Percentiles rank a stretch among this genome's conserved stretches.
These are phyloP conservation scores for Salvia hispanica DNA, from an alignment of 257 asterid species.

Conservation along the genomic window DNA sequence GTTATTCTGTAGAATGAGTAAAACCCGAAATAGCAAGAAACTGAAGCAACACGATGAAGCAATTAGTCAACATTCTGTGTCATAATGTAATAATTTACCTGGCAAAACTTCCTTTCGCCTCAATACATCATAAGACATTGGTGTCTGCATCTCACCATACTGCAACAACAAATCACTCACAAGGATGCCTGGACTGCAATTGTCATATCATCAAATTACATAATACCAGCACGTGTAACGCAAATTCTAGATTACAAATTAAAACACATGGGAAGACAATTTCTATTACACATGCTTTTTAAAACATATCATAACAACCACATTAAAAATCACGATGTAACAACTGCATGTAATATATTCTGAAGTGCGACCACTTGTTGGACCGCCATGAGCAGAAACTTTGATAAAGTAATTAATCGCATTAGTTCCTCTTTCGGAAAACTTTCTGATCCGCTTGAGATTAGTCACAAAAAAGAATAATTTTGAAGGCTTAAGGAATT, in stretches of 20 bases:
- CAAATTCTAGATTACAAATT: slow-evolving; percentile 2
- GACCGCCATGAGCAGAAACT: background rate
- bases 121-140: slow-evolving; percentile 46
- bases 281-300: background rate
- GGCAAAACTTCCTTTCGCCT: slow-evolving; percentile 53
- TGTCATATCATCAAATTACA: slow-evolving; percentile 27
- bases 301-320: background rate
- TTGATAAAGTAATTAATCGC: background rate
- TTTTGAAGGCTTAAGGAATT: background rate
- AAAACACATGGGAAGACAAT: background rate
- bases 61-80: slow-evolving; percentile 18
- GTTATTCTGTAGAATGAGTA: slow-evolving; percentile 12
- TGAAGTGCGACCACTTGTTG: background rate
- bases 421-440: background rate
- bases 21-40: slow-evolving; percentile 25
- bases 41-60: slow-evolving; percentile 5
- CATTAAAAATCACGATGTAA: too few species aligned
- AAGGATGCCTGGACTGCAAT: slow-evolving; percentile 83
- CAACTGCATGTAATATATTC: background rate
- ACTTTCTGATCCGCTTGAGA: background rate
- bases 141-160: slow-evolving; percentile 55
- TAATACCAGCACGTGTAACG: slow-evolving; percentile 14
- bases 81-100: slow-evolving; percentile 48
- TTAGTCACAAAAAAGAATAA: background rate
- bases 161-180: slow-evolving; percentile 77